phyloP scores from a whole-genome alignment of 2,329 filamentous ascomycete species.

The Sporothrix curviconia region DNA sequence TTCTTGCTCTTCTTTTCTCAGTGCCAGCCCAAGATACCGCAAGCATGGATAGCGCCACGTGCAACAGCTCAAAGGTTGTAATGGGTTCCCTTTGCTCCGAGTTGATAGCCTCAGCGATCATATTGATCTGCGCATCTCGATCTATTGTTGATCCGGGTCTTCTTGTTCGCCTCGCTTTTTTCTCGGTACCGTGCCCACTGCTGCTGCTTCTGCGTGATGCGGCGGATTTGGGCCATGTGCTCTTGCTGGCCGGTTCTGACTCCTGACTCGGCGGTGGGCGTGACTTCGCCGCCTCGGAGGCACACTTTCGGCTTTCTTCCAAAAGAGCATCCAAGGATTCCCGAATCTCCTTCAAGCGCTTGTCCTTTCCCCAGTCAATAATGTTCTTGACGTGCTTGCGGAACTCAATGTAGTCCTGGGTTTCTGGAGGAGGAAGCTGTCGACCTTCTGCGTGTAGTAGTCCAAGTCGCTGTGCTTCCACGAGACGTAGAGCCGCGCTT shows the following conservation, averaged over 20 bases:
- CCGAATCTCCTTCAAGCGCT: not conserved
- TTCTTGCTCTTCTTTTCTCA: too few relatives aligned
- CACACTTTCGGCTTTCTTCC: not conserved
- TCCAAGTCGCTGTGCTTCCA: conserved; percentile 30
- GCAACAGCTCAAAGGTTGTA: too few relatives aligned
- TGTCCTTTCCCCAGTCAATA: conserved; percentile 28
- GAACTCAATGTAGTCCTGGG: conserved; percentile 27
- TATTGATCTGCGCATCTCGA: not conserved
- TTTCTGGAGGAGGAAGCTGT: conserved; percentile 28
- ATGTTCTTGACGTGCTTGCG: conserved; percentile 30
- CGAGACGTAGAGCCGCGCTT: conserved; percentile 30
- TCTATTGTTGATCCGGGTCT: not conserved
- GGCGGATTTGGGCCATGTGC: not conserved
- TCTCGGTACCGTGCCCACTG: not conserved
- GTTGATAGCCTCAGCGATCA: too few relatives aligned
- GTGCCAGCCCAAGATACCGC: too few relatives aligned
- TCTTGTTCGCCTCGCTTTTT: not conserved
- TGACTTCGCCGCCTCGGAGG: not conserved
- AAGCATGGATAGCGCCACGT: too few relatives aligned
- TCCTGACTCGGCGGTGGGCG: not conserved
- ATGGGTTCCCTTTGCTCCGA: too few relatives aligned
- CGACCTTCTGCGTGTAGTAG: conserved; percentile 26
- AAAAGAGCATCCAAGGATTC: not conserved
- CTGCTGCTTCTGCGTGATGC: not conserved
- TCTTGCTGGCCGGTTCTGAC: not conserved